Conservation (phyloP, 805 yeast genomes). For the Saturnispora quitensis region DNA sequence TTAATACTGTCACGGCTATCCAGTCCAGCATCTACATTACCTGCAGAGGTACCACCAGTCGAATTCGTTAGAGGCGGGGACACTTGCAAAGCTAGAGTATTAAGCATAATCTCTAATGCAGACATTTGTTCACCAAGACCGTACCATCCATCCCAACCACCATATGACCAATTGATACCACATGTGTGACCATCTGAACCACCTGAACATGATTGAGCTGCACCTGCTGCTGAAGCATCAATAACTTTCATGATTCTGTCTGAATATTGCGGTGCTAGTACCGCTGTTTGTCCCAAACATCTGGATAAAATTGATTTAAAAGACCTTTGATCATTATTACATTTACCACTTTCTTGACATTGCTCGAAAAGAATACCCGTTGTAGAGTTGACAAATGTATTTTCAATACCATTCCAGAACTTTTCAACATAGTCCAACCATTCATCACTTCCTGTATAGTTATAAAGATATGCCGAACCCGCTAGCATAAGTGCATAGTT, state of each 20-base stretch:
- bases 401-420: slow-evolving; percentile 29
- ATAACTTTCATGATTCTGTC: slow-evolving; percentile 30
- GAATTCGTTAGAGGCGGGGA: slow-evolving; percentile 54
- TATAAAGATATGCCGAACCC: slow-evolving; percentile 64
- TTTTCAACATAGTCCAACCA: slow-evolving; percentile 35
- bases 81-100: slow-evolving; percentile 29
- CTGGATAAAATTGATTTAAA: slow-evolving; percentile 65
- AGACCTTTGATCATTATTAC: slow-evolving; percentile 71
- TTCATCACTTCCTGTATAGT: slow-evolving; percentile 40
- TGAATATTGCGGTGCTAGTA: slow-evolving; percentile 41
- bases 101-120: slow-evolving; percentile 58
- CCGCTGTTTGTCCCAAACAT: slow-evolving; percentile 49
- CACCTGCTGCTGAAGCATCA: slow-evolving; percentile 49
- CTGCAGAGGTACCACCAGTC: slow-evolving; percentile 63
- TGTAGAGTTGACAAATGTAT: slow-evolving; percentile 37
- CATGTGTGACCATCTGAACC: slow-evolving; percentile 84
- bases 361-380: slow-evolving; percentile 49
- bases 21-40: slow-evolving; percentile 46
- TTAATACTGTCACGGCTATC: slow-evolving; percentile 41
- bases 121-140: slow-evolving; percentile 84
- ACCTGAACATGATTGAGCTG: slow-evolving; percentile 73
- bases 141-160: slow-evolving; percentile 54
- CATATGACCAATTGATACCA: slow-evolving; percentile 60
- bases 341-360: slow-evolving; percentile 43
- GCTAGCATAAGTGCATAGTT: slow-evolving; percentile 59